phyloP scores from a whole-genome alignment of 176 grass and related monocot species.

The Eleusine coracana region DNA sequence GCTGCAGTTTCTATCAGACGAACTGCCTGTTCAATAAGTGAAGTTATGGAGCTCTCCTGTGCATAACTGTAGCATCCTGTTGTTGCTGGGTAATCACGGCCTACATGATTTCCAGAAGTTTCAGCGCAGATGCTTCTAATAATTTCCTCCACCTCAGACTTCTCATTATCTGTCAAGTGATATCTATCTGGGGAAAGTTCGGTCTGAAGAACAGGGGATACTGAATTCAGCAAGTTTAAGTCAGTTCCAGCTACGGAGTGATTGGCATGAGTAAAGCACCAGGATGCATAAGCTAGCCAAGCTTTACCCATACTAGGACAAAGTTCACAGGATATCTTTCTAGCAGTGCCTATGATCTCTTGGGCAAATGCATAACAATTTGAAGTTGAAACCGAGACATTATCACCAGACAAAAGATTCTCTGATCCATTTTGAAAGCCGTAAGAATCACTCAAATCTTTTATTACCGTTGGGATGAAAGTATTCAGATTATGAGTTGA shows the following conservation, averaged over 20 bases:
- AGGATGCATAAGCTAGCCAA: conserved; percentile 95
- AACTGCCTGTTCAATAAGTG: conserved; percentile 60
- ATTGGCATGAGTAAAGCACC: conserved; percentile 83
- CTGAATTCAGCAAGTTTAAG: conserved; percentile 53
- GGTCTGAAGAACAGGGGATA: conserved; percentile 65
- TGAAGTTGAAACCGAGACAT: conserved; percentile 19
- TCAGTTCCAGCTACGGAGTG: conserved; percentile 53
- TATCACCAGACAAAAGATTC: conserved; percentile 44
- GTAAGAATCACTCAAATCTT: conserved; percentile 60
- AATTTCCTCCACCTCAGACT: conserved; percentile 62
- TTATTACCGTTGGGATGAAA: conserved; percentile 58
- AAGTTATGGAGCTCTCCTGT: conserved; percentile 41
- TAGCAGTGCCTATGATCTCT: conserved; percentile 79
- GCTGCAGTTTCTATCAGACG: conserved; percentile 69
- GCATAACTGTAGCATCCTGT: conserved; percentile 41
- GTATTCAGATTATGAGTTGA: conserved; percentile 48
- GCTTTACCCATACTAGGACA: conserved; percentile 83
- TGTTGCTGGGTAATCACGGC: conserved; percentile 25
- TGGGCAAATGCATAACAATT: conserved; percentile 63
- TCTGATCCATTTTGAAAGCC: conserved; percentile 39
- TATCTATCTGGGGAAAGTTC: conserved; percentile 74
- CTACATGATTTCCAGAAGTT: conserved; percentile 38
- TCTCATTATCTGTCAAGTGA: conserved; percentile 71
- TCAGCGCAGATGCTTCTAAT: conserved; percentile 64
- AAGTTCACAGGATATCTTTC: conserved; percentile 71